Percentiles rank a stretch among this genome's conserved stretches.
These are phyloP conservation scores for Astrothelium subdiscretum DNA, from an alignment of 495 filamentous ascomycete species.

Conservation along the genomic window DNA sequence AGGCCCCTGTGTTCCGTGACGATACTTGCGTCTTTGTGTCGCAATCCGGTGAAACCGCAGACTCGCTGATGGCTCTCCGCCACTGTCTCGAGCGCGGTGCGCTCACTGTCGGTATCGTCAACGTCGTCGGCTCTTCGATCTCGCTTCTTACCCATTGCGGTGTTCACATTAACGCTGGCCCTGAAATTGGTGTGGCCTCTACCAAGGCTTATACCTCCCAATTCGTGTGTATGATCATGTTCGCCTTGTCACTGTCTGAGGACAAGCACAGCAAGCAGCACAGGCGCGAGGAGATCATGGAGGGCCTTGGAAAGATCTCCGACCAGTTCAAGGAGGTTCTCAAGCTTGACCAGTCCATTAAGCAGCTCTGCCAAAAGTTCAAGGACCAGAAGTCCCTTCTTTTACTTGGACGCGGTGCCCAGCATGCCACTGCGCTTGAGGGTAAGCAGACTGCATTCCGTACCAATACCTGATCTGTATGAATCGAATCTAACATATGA, in stretches of 20 bases:
- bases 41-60: conserved; percentile 97
- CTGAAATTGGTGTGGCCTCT: conserved; percentile 96
- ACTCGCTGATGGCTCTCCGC: conserved; percentile 89
- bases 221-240: conserved; percentile 99
- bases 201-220: conserved; percentile 99
- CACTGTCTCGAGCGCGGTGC: conserved; percentile 97
- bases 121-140: conserved; percentile 95
- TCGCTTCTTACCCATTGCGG: conserved; percentile 97
- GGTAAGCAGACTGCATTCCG: conserved; percentile 37
- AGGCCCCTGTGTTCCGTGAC: conserved; percentile 98
- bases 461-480: background rate
- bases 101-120: conserved; percentile 93
- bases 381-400: conserved; percentile 94
- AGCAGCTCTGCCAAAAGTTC: conserved; percentile 82
- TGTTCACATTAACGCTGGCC: conserved; percentile 98
- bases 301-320: conserved; percentile 75
- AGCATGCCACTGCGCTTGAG: conserved; percentile 94
- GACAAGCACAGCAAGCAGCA: conserved; percentile 90
- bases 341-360: conserved; percentile 83
- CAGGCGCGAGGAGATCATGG: conserved; percentile 92
- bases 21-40: conserved; percentile 99
- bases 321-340: conserved; percentile 85
- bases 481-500: conserved; percentile 12
- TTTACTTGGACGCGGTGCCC: conserved; percentile 83
- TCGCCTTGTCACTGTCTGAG: conserved; percentile 88